Percentiles rank a stretch among this genome's conserved stretches.
Evolutionary conservation across 2,329 filamentous ascomycete genomes (phyloP).

Genomic region (Pestalotiopsis sp.): DNA sequence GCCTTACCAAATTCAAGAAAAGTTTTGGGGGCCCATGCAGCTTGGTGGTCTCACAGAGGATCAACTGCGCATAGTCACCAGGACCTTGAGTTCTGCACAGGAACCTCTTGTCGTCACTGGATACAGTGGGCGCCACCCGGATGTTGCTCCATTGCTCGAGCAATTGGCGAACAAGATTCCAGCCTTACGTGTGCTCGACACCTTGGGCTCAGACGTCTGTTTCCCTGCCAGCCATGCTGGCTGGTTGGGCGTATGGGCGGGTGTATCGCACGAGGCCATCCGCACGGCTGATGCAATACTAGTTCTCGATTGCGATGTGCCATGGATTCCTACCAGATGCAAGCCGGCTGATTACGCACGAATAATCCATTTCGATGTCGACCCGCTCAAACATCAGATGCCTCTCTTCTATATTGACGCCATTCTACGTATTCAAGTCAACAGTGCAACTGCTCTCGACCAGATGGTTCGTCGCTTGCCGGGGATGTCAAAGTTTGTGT

Average conservation of each 20-base stretch:
- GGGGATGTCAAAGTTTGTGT: constrained; percentile 19
- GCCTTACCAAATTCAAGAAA: constrained; percentile 68
- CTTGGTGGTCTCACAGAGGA: constrained; percentile 57
- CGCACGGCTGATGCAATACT: constrained; percentile 79
- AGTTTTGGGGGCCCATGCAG: constrained; percentile 69
- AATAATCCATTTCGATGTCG: constrained; percentile 65
- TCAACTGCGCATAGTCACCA: constrained; percentile 60
- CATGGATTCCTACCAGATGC: constrained; percentile 83
- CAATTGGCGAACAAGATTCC: constrained; percentile 67
- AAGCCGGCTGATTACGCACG: constrained; percentile 51
- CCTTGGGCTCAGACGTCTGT: constrained; percentile 78
- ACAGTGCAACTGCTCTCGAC: constrained; percentile 62
- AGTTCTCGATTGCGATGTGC: constrained; percentile 86
- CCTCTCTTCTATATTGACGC: constrained; percentile 72
- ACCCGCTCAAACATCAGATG: constrained; percentile 70
- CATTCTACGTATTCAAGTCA: constrained; percentile 64
- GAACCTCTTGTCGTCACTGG: constrained; percentile 71
- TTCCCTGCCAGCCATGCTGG: constrained; percentile 71
- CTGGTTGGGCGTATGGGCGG: constrained; percentile 66
- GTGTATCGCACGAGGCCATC: constrained; percentile 72
- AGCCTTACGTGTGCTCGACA: constrained; percentile 71
- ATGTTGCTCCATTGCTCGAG: constrained; percentile 60
- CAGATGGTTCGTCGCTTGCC: constrained; percentile 60
- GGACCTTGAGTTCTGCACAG: constrained; percentile 62
- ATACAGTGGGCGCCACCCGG: constrained; percentile 69